These are phyloP conservation scores for Suillus spraguei DNA, from an alignment of 768 basidiomycete species.

Conservation along the genomic window DNA sequence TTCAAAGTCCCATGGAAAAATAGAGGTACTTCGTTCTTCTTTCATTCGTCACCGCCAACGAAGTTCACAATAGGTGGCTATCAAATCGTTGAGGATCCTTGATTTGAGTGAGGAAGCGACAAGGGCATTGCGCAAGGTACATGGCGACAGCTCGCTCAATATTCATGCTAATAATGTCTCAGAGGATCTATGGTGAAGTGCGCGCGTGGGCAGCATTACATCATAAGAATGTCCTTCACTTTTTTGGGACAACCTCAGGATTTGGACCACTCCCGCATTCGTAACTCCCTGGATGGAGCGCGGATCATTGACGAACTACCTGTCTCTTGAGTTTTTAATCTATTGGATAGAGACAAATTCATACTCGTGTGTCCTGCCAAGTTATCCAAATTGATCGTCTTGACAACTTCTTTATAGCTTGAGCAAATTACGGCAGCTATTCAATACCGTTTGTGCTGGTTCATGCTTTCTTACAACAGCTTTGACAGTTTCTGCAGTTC, in stretches of 20 bases:
- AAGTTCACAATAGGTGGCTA: not conserved
- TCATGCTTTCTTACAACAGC: not conserved
- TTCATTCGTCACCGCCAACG: not conserved
- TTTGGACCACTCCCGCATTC: constrained; percentile 27
- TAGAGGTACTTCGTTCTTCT: constrained; percentile 3
- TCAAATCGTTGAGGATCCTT: constrained; percentile 5
- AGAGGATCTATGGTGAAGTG: constrained; percentile 6
- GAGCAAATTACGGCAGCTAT: constrained; percentile 5
- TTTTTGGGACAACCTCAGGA: constrained; percentile 21
- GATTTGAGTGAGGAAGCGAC: not conserved
- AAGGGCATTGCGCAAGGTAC: constrained; percentile 4
- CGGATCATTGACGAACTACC: constrained; percentile 25
- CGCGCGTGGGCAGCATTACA: constrained; percentile 2
- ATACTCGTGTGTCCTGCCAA: constrained; percentile 17
- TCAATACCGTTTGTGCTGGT: constrained; percentile 11
- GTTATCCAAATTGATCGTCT: not conserved
- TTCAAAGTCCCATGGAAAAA: constrained; percentile 5
- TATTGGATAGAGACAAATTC: constrained; percentile 15
- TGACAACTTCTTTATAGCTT: constrained; percentile 1
- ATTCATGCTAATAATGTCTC: not conserved
- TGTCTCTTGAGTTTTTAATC: constrained; percentile 6
- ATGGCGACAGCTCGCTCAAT: not conserved
- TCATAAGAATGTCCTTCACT: constrained; percentile 23
- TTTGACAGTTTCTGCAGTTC: constrained; percentile 8
- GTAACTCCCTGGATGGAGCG: constrained; percentile 31